Percentiles rank a stretch among this genome's conserved stretches.
Evolutionary conservation across 176 grass and related monocot species (phyloP).

Genomic region (Hordeum marinum): DNA sequence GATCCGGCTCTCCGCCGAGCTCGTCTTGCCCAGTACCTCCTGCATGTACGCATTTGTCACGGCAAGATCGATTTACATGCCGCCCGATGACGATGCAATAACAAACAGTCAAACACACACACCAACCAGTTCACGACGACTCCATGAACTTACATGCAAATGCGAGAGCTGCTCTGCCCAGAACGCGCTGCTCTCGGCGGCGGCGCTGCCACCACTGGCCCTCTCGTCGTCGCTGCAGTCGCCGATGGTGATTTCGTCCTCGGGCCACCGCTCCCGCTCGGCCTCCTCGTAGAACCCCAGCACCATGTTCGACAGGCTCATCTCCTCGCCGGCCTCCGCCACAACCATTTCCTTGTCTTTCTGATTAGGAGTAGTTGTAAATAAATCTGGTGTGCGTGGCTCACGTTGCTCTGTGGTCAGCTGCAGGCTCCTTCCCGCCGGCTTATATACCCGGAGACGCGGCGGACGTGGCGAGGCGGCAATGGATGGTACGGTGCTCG

Average conservation of each 20-base stretch:
- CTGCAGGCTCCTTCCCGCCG: neutral
- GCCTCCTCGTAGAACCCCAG: constrained; percentile 61
- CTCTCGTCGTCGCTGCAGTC: neutral
- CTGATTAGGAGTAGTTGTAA: neutral
- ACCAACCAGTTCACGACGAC: neutral
- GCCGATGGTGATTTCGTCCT: neutral
- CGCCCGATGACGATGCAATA: neutral
- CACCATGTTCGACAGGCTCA: constrained; percentile 58
- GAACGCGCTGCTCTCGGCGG: constrained; percentile 35
- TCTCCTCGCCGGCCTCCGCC: constrained; percentile 5
- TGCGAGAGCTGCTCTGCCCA: constrained; percentile 51
- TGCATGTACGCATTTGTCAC: constrained; percentile 25
- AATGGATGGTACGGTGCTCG: neutral
- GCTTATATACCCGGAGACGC: constrained; percentile 4
- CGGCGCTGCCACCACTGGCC: neutral
- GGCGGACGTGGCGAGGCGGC: constrained; percentile 26
- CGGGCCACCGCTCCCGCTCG: constrained; percentile 21
- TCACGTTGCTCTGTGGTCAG: neutral
- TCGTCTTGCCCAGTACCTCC: constrained; percentile 52
- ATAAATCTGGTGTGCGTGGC: neutral
- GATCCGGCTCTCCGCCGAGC: constrained; percentile 53
- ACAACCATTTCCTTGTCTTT: neutral
- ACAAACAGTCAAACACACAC: neutral
- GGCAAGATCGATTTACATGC: neutral
- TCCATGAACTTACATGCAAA: constrained; percentile 31